Evolutionary conservation across 2,329 filamentous ascomycete genomes (phyloP).

Genomic region (Mollisiaceae sp.): DNA sequence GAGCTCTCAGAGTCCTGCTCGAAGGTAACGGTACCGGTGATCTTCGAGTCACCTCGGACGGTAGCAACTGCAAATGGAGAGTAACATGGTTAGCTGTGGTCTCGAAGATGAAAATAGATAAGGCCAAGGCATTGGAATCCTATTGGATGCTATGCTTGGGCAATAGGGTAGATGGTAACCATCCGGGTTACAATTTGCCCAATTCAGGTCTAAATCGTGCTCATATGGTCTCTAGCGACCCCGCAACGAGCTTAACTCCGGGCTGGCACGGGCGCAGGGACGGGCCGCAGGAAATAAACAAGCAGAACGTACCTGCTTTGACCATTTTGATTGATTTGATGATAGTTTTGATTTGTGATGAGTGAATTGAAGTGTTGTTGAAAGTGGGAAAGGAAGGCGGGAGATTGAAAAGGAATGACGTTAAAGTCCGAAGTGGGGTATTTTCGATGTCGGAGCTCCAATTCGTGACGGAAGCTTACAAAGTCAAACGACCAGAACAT

Average conservation of each 20-base stretch:
- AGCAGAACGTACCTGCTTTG: slow-evolving; percentile 81
- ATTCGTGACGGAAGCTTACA: slow-evolving; percentile 3
- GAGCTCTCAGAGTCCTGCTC: slow-evolving; percentile 85
- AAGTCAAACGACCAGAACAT: neutral
- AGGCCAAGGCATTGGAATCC: neutral
- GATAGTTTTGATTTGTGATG: slow-evolving; percentile 12
- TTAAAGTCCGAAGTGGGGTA: slow-evolving; percentile 9
- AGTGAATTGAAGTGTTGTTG: slow-evolving; percentile 7
- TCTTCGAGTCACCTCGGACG: slow-evolving; percentile 95
- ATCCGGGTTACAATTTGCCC: slow-evolving; percentile 51
- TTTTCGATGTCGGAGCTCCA: neutral
- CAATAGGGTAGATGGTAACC: slow-evolving; percentile 41
- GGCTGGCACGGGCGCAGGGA: slow-evolving; percentile 17
- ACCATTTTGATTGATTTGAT: slow-evolving; percentile 78
- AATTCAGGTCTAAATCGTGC: slow-evolving; percentile 54
- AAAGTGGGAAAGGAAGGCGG: slow-evolving; percentile 8
- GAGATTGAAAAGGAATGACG: slow-evolving; percentile 2
- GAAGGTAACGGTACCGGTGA: slow-evolving; percentile 92
- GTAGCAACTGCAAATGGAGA: slow-evolving; percentile 73
- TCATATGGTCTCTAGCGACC: slow-evolving; percentile 60
- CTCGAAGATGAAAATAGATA: slow-evolving; percentile 10
- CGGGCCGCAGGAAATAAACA: slow-evolving; percentile 17
- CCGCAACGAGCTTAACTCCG: slow-evolving; percentile 34
- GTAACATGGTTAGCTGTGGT: slow-evolving; percentile 27
- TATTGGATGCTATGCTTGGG: slow-evolving; percentile 40